phyloP scores from a whole-genome alignment of 2,329 filamentous ascomycete genomes.

The Aspergillus phoenicis region DNA sequence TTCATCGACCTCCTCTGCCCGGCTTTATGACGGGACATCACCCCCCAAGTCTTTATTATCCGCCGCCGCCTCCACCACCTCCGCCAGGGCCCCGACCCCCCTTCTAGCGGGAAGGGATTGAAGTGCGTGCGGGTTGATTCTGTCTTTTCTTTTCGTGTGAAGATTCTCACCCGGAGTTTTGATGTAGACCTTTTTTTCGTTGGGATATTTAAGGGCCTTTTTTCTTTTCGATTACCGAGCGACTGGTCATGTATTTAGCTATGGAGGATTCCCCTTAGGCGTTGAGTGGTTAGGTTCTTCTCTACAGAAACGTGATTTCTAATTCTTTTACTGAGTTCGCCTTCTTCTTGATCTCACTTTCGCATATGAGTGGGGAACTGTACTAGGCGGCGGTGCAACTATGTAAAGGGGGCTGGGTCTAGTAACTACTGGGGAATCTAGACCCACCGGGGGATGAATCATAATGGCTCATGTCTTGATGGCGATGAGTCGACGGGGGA shows the following conservation, averaged over 20 bases:
- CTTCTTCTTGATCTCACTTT: background rate
- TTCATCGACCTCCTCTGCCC: conserved; percentile 36
- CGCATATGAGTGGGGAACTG: background rate
- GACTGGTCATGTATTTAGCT: background rate
- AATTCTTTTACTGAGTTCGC: background rate
- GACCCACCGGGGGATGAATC: conserved; percentile 9
- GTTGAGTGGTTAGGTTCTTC: background rate
- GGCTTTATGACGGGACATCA: conserved; percentile 29
- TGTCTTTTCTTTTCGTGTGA: background rate
- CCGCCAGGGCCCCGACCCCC: conserved; percentile 23
- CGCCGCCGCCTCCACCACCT: conserved; percentile 26
- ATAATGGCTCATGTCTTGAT: conserved; percentile 18
- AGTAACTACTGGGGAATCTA: background rate
- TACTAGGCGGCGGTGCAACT: background rate
- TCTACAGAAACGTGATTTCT: background rate
- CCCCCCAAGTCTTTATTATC: conserved; percentile 28
- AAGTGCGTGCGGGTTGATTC: background rate
- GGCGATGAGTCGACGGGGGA: conserved; percentile 15
- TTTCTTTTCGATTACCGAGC: background rate
- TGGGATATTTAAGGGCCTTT: background rate
- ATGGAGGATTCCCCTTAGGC: conserved; percentile 11
- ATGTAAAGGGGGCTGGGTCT: too few species aligned
- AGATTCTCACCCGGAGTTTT: conserved; percentile 1
- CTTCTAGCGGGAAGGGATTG: conserved; percentile 14
- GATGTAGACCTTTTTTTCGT: conserved; percentile 4